phyloP scores from a whole-genome alignment of 306 rosid genomes.

The Ormosia semicastrata region DNA sequence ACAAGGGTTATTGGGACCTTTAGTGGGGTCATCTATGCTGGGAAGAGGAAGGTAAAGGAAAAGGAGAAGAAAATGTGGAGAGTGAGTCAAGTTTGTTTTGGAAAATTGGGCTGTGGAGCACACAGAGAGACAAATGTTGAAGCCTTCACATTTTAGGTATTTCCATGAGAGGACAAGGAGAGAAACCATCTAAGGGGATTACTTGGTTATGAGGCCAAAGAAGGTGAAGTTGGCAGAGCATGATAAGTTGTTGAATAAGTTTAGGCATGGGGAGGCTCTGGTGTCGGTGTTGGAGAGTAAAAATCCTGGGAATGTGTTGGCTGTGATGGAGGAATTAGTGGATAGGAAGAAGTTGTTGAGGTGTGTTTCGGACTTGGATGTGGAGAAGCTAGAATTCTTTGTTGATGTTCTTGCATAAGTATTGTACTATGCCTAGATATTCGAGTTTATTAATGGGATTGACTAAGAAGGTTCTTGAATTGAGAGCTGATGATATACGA shows the following conservation, averaged over 20 bases:
- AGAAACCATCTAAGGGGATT: constrained; percentile 73
- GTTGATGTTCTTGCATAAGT: constrained; percentile 62
- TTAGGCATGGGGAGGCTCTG: constrained; percentile 80
- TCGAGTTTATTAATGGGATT: too few relatives aligned
- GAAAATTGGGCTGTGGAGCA: constrained; percentile 38
- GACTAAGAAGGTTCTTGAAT: constrained; percentile 72
- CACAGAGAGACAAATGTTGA: constrained; percentile 43
- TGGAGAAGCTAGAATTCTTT: constrained; percentile 60
- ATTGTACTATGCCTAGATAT: constrained; percentile 58
- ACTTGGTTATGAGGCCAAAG: constrained; percentile 54
- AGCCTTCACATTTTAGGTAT: constrained; percentile 61
- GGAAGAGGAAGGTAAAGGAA: constrained; percentile 59
- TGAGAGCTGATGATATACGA: constrained; percentile 61
- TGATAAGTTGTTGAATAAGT: constrained; percentile 79
- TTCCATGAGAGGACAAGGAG: constrained; percentile 86
- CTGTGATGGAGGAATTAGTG: constrained; percentile 88
- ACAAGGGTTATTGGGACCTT: constrained; percentile 77
- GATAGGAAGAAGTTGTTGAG: constrained; percentile 73
- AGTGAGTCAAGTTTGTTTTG: constrained; percentile 32
- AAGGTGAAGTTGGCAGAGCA: constrained; percentile 61
- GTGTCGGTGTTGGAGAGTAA: constrained; percentile 61
- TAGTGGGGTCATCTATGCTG: constrained; percentile 75
- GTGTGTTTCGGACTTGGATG: constrained; percentile 60
- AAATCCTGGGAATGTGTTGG: constrained; percentile 72
- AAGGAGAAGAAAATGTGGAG: constrained; percentile 24